Base-by-base conservation (phyloP, 2,329 filamentous ascomycete genomes). In the Alternaria postmessia region DNA sequence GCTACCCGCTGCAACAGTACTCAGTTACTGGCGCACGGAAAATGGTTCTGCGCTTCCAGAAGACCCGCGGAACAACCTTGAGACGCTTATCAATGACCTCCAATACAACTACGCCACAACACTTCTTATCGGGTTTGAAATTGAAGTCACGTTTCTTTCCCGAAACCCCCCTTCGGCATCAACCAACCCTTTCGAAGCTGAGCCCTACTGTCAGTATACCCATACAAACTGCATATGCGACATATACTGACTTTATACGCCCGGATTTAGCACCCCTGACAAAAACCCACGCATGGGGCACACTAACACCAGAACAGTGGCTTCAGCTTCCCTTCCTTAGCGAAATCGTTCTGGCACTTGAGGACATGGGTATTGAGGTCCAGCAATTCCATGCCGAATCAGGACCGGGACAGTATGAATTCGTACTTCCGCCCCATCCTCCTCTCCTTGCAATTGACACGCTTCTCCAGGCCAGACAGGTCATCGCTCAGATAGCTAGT, bases 321-420 rank as follows among this genome's bases (percentile, higher is more conserved):
- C 83, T 86, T 0, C 82, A 89, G 32, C 76, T 86, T 0, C 81
- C 84, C 1, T 83, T 91, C 16, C 79, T 93, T 3, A 87, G 89
- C 39, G 87, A 91, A 49, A 90, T 94, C 22, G 83, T 88, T 5
- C 81, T 84, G 1, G 80, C 81, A 2, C 84, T 96, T 1, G 83
- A 84, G 2, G 77, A 80, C 0, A 85, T 88, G 12, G 89, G 86
- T 30, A 90, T 95, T 51, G 78, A 86, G 28, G 80, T 93, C 8
- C 87, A 93, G 63, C 87, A 92, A 76, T 86, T 93, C 69, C 92
- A 96, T 67, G 82, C 92, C 0, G 92, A 95, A 75, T 88, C 86
- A 42, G 87, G 89, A 0, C 83, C 85, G 0, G 91, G 91, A 1
- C 92, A 95, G 74, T 95, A 91, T 76, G 91, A 94, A 76, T 86